These are phyloP conservation scores for Mortierella sp. DNA, from an alignment of 371 early-diverging fungal genomes.

Conservation along the genomic window DNA sequence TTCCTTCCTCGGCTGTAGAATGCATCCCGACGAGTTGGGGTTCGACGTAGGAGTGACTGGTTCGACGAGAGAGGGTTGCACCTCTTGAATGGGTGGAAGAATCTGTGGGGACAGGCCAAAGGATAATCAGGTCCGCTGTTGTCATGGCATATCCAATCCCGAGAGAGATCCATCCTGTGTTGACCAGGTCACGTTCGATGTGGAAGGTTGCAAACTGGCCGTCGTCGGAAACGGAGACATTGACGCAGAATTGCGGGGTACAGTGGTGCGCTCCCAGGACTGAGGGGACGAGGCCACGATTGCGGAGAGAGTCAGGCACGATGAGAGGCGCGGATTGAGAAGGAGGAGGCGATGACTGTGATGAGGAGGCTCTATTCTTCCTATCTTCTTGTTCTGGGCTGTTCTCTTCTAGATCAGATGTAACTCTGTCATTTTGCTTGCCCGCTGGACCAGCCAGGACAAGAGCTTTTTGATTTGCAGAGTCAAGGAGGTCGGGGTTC, in stretches of 20 bases:
- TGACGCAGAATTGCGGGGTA: conserved; percentile 45
- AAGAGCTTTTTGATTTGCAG: too few relatives aligned
- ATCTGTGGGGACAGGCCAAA: conserved; percentile 32
- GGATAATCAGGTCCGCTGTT: conserved; percentile 39
- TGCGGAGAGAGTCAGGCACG: conserved; percentile 14
- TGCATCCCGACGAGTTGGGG: conserved; percentile 30
- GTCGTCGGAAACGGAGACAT: conserved; percentile 37
- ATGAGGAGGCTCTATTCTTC: too few relatives aligned
- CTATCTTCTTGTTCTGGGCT: too few relatives aligned
- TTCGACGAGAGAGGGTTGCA: conserved; percentile 30
- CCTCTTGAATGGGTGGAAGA: conserved; percentile 13
- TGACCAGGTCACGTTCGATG: conserved; percentile 30
- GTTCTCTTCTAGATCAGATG: not conserved
- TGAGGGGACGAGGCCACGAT: conserved; percentile 28
- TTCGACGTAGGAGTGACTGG: conserved; percentile 45
- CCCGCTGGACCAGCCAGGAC: too few relatives aligned
- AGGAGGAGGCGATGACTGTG: not conserved
- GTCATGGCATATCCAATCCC: conserved; percentile 54
- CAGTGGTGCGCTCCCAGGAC: conserved; percentile 42
- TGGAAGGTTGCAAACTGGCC: conserved; percentile 47
- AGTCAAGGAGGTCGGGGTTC: not conserved
- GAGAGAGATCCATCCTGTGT: conserved; percentile 45
- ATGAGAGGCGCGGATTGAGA: not conserved
- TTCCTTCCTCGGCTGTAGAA: not conserved
- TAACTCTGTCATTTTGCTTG: too few relatives aligned